These are phyloP conservation scores for Coffea eugenioides DNA, from an alignment of 257 asterid genomes.

Conservation along the genomic window DNA sequence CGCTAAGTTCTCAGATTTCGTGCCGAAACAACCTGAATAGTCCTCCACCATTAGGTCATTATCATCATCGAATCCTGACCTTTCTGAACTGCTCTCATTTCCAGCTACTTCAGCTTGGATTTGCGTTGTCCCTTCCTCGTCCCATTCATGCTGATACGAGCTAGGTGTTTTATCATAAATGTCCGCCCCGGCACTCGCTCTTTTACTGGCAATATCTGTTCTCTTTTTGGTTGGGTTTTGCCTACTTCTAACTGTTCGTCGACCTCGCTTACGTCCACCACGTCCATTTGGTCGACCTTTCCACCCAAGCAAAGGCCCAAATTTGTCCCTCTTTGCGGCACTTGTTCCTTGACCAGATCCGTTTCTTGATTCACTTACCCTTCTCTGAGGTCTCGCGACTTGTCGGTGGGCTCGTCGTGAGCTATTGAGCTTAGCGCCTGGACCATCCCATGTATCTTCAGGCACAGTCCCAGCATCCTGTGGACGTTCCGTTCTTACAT, in stretches of 20 bases:
- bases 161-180: conserved; percentile 24
- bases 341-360: conserved; percentile 23
- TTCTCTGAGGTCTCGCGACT: conserved; percentile 46
- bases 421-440: conserved; percentile 24
- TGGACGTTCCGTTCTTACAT: conserved; percentile 18
- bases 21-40: conserved; percentile 25
- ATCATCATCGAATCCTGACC: conserved; percentile 45
- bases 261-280: conserved; percentile 49
- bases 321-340: conserved; percentile 25
- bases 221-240: conserved; percentile 37
- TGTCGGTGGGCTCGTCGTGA: conserved; percentile 55
- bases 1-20: conserved; percentile 17
- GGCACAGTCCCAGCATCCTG: conserved; percentile 31
- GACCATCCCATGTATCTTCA: conserved; percentile 33
- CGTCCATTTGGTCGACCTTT: conserved; percentile 45
- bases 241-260: conserved; percentile 38
- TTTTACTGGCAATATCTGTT: conserved; percentile 11
- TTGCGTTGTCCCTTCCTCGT: conserved; percentile 29
- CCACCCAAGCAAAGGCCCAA: conserved; percentile 42
- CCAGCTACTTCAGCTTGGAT: conserved; percentile 35
- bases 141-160: conserved; percentile 33
- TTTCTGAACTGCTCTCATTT: conserved; percentile 50
- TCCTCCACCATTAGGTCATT: conserved; percentile 32
- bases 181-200: conserved; percentile 12
- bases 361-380: conserved; percentile 25